Percentiles rank a stretch among this genome's conserved stretches.
Evolutionary conservation across 2,329 filamentous ascomycete species (phyloP).

Genomic region (Aspergillus japonicus): DNA sequence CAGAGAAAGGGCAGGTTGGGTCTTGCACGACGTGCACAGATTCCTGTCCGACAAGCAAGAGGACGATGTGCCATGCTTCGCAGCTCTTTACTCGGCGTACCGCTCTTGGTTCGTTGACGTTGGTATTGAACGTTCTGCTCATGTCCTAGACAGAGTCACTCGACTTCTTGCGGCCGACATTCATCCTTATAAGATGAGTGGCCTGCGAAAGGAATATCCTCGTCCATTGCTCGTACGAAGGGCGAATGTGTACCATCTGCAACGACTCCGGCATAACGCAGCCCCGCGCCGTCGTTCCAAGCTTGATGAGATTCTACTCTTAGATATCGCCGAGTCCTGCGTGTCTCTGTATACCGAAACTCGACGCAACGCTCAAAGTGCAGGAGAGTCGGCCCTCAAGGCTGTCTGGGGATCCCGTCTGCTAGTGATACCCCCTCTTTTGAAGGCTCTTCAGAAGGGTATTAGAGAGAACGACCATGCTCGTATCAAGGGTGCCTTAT

Average conservation of each 20-base stretch:
- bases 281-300: slow-evolving; percentile 82
- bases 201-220: slow-evolving; percentile 87
- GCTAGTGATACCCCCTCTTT: slow-evolving; percentile 83
- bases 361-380: slow-evolving; percentile 86
- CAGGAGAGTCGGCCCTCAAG: slow-evolving; percentile 90
- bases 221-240: slow-evolving; percentile 87
- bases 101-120: slow-evolving; percentile 97
- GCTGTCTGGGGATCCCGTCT: slow-evolving; percentile 83
- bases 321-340: slow-evolving; percentile 86
- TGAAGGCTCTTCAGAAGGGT: slow-evolving; percentile 74
- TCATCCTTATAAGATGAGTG: slow-evolving; percentile 90
- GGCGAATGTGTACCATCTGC: slow-evolving; percentile 90
- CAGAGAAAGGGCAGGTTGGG: slow-evolving; percentile 74
- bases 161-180: slow-evolving; percentile 83
- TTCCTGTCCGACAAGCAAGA: slow-evolving; percentile 84
- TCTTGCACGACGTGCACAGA: slow-evolving; percentile 77
- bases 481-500: slow-evolving; percentile 91
- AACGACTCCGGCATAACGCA: slow-evolving; percentile 91
- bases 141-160: slow-evolving; percentile 83
- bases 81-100: slow-evolving; percentile 86
- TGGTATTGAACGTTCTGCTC: slow-evolving; percentile 90
- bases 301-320: slow-evolving; percentile 79
- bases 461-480: slow-evolving; percentile 79
- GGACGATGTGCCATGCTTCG: slow-evolving; percentile 95
- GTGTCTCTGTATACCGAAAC: slow-evolving; percentile 94